Base-by-base conservation (phyloP, 1,284 basidiomycete genomes). In the Vanrija sp. region DNA sequence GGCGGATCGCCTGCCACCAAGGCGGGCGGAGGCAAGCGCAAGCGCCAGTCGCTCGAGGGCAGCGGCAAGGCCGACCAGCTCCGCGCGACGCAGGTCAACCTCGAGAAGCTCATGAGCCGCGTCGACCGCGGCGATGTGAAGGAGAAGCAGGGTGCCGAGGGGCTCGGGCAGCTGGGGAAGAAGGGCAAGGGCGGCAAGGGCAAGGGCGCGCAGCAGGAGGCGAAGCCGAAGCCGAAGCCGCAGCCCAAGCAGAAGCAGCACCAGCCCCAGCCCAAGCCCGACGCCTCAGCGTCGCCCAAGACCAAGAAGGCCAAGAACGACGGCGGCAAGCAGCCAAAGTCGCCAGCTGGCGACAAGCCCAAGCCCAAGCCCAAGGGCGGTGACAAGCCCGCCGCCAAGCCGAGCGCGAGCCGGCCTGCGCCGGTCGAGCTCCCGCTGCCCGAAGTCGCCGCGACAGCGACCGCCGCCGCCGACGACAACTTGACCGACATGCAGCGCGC, bases 41-140 rank as follows among this genome's bases (percentile, higher is more conserved):
- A 87, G 74, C 81, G 84, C 21, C 73, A 81, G 1, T 69, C 74
- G 2, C 39, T 39, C 53, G 49, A 23, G 21, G 21, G 61, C 19
- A 66, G 65, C 16, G 44, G 67, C 82, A 34, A 78, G 78, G 54
- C 65, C 21, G 70, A 66, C 38, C 58, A 64, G 52, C 57, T 71
- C 15, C 65, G 64, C 65, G 78, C 62, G 15, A 82, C 84, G 12
- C 80, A 84, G 62, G 78, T 83, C 67, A 91, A 91, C 71, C 72
- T 93, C 46, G 87, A 91, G 67, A 91, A 86, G 72, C 79, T 94
- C 46, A 82, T 92, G 76, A 80, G 81, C 55, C 83, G 81, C 64
- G 78, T 91, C 46, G 73, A 72, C 18, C 58, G 80, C 78, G 53
- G 71, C 66, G 44, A 66, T 61, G 56, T 66, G 16, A 55, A 69